Conservation (phyloP, 192 early-diverging fungal species). For the Linnemannia elongata region DNA sequence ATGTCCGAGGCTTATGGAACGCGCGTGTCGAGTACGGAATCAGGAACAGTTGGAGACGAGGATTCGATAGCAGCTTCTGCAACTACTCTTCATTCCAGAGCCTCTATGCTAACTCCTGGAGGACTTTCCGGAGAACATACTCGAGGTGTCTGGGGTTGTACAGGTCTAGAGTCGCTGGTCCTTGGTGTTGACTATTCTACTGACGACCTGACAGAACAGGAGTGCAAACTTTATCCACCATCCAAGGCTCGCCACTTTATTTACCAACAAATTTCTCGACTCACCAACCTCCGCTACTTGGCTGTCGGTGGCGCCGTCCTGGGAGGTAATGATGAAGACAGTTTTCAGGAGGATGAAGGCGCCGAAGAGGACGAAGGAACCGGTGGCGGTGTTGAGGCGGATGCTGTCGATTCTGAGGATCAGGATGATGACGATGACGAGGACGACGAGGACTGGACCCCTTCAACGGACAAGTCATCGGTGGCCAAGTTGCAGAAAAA, state of each 20-base stretch:
- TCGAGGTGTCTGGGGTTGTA: conserved; percentile 22
- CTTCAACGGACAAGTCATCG: neutral
- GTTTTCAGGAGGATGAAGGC: neutral
- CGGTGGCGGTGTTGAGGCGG: neutral
- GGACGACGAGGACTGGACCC: neutral
- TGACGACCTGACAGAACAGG: conserved; percentile 4
- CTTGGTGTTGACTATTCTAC: conserved; percentile 26
- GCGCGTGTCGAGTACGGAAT: neutral
- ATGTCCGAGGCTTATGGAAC: conserved; percentile 23
- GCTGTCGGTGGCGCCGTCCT: conserved; percentile 3
- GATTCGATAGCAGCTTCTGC: neutral
- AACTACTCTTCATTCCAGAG: neutral
- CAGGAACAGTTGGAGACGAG: neutral
- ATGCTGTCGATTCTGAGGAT: neutral
- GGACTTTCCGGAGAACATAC: neutral
- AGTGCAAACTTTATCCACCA: conserved; percentile 12
- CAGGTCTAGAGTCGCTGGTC: conserved; percentile 13
- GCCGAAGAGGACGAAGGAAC: neutral
- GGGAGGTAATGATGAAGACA: neutral
- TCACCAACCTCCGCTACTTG: conserved; percentile 29
- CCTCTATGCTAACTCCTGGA: neutral
- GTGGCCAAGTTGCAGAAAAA: neutral
- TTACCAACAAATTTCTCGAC: conserved; percentile 30
- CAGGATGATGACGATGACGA: neutral
- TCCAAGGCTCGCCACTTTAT: conserved; percentile 32